Base-by-base conservation (phyloP, 495 filamentous ascomycete species). In the Penicillium fimorum region DNA sequence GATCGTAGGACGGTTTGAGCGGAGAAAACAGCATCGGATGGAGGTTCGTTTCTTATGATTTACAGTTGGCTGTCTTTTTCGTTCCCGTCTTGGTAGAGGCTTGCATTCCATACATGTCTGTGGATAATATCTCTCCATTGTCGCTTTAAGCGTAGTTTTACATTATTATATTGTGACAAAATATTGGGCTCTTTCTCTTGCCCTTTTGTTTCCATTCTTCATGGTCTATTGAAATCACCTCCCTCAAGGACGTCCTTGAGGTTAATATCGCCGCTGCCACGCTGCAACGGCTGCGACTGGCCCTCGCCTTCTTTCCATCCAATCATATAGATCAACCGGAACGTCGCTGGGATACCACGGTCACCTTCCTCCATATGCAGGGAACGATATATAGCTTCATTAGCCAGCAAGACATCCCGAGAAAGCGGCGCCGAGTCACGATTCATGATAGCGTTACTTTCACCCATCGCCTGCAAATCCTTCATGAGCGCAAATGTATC, bases 391-490 rank as follows among this genome's bases (percentile, higher is more conserved):
- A 99, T 96, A 13, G 81, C 89, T 63, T 99, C 90, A 20, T 86
- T 86, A 4, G 95, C 95, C 47, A 96, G 67, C 63, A 97, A 69
- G 35, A 97, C 91, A 69, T 97, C 95, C 54, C 89, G 78, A 51
- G 81, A 78, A 9, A 99, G 79, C 1, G 84, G 79, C 0, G 87
- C 87, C 76, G 84, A 78, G 75, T 93, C 86, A 38, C 91, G 75
- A n/a, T 88, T 87, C 49, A 92, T 60, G 40, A 94, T 86, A 0
- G 91, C 92, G 72, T 92, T 97, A 49, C 80, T 85, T 77, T 97
- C 92, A 1, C 92, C 92, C 91, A 97, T 97, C 9, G 88, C 85
- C 71, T 96, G 92, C 56, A 99, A 70, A 71, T 99, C 95, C 65
- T 81, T 72, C 92, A 97, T 96, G 54, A 99, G 77, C 22, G 89